Conservation (phyloP, 306 rosid genomes). For the Cucumis melo region DNA sequence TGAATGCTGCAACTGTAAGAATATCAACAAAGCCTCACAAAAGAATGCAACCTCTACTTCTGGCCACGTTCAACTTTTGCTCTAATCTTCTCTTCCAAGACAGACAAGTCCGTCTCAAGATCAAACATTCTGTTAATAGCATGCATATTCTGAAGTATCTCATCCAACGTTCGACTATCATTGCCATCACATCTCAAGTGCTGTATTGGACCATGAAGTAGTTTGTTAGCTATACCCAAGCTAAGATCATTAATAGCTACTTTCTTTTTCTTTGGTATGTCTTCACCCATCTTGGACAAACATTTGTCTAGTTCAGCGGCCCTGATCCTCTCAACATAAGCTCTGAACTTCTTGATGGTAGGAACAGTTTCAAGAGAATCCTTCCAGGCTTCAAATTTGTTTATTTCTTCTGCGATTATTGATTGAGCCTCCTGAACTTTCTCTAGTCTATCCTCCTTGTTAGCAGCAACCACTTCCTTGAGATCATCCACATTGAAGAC, state of each 20-base stretch:
- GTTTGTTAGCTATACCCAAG: slow-evolving; percentile 53
- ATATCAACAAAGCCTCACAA: background rate
- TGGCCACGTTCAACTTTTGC: slow-evolving; percentile 40
- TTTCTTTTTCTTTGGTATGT: slow-evolving; percentile 50
- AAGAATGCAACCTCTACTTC: slow-evolving; percentile 17
- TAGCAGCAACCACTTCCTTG: slow-evolving; percentile 76
- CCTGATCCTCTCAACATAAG: slow-evolving; percentile 64
- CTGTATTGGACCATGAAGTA: slow-evolving; percentile 89
- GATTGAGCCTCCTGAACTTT: slow-evolving; percentile 59
- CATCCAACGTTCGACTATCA: slow-evolving; percentile 29
- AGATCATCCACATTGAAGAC: slow-evolving; percentile 86
- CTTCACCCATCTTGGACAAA: slow-evolving; percentile 59
- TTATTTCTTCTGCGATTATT: slow-evolving; percentile 52
- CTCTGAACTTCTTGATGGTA: slow-evolving; percentile 79
- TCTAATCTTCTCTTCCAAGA: slow-evolving; percentile 66
- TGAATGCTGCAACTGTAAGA: background rate
- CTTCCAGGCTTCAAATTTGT: slow-evolving; percentile 67
- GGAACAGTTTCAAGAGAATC: slow-evolving; percentile 83
- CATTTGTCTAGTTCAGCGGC: slow-evolving; percentile 73
- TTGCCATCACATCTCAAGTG: slow-evolving; percentile 67
- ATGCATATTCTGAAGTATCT: slow-evolving; percentile 68
- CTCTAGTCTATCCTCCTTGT: slow-evolving; percentile 63
- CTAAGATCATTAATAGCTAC: slow-evolving; percentile 67
- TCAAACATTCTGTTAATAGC: slow-evolving; percentile 86
- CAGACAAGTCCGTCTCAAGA: slow-evolving; percentile 57